phyloP scores from a whole-genome alignment of 1,139 yeast species.

The Geotrichum bryndzae region DNA sequence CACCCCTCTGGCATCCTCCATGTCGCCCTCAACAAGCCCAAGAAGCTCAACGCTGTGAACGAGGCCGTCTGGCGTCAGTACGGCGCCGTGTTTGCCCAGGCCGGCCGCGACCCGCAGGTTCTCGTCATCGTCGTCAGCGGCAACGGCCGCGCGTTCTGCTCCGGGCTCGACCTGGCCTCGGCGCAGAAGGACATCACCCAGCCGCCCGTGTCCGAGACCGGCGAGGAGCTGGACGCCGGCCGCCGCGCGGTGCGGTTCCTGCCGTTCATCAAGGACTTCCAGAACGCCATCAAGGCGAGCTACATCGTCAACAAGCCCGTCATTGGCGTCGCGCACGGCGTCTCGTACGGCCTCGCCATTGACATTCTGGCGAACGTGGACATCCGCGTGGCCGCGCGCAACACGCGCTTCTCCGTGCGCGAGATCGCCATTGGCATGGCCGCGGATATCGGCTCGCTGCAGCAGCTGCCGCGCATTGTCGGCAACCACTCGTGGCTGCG shows the following conservation, averaged over 20 bases:
- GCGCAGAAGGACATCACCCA: neutral
- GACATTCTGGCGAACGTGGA: conserved; percentile 58
- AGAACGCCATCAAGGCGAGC: conserved; percentile 42
- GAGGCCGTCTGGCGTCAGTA: conserved; percentile 41
- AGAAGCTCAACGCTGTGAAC: conserved; percentile 54
- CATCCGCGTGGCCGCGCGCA: conserved; percentile 53
- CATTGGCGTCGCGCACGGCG: conserved; percentile 44
- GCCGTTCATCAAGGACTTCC: conserved; percentile 47
- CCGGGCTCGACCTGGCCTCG: conserved; percentile 54
- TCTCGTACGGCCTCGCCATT: conserved; percentile 56
- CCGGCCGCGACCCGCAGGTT: conserved; percentile 45
- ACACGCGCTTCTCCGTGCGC: conserved; percentile 53
- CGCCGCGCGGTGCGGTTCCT: conserved; percentile 33
- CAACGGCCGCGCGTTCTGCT: conserved; percentile 51
- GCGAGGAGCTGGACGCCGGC: conserved; percentile 22
- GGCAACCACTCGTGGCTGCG: conserved; percentile 55
- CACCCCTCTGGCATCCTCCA: conserved; percentile 47
- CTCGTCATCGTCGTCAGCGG: conserved; percentile 45
- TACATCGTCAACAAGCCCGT: conserved; percentile 38
- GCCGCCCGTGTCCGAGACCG: neutral
- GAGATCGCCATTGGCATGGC: conserved; percentile 72
- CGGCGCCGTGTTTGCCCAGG: conserved; percentile 43
- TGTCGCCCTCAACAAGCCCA: conserved; percentile 60
- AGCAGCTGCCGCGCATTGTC: conserved; percentile 54
- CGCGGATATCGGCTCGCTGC: conserved; percentile 76